Evolutionary conservation across 1,284 basidiomycete species (phyloP), one percentile per base, ranked within the genome.

Genomic region (Cryptococcus sp.): DNA sequence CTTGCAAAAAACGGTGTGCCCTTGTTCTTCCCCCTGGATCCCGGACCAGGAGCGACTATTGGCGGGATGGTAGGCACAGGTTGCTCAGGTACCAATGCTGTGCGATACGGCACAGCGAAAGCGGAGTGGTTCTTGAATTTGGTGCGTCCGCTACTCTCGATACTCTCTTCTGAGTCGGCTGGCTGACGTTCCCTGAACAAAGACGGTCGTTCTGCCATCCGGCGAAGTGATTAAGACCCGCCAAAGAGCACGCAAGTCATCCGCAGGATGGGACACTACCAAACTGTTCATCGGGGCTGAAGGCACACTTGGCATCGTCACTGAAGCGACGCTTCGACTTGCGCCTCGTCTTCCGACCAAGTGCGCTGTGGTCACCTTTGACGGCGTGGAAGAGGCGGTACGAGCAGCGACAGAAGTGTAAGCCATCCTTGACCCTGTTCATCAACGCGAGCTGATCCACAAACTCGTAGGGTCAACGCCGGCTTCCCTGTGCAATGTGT

Each of bases 171-270:
- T 46, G 15, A 40, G 29, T 20, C 15, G 38, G 23, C 37, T 23
- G 38, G 20, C 23, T 16, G 25, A 45, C 34, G 45, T 7, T 2
- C 22, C 38, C 45, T 45, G 15, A 55, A 23, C 44, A 1, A 64
- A 92, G 87, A 94, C 90, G 0, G 88, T 93, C 7, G 93, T 96
- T 0, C 82, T 96, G 1, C 89, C 94, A 1, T 88, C 86, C 16
- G 94, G 94, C 1, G 86, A 96, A 72, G 88, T 97, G 17, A 93
- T 98, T 75, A 95, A 94, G 74, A 98, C 94, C 0, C 85, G 94
- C 2, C 83, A 86, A 43, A 81, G 91, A 39, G 88, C 94, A 0
- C 82, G 82, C 48, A 97, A 97, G 74, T 94, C 91, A 0, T 88
- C 90, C 0, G 92, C 92, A 0, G 94, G 94, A 1, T 93, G 91